These are phyloP conservation scores for Pochonia chlamydosporia DNA, from an alignment of 2,329 filamentous ascomycete genomes.

Conservation along the genomic window DNA sequence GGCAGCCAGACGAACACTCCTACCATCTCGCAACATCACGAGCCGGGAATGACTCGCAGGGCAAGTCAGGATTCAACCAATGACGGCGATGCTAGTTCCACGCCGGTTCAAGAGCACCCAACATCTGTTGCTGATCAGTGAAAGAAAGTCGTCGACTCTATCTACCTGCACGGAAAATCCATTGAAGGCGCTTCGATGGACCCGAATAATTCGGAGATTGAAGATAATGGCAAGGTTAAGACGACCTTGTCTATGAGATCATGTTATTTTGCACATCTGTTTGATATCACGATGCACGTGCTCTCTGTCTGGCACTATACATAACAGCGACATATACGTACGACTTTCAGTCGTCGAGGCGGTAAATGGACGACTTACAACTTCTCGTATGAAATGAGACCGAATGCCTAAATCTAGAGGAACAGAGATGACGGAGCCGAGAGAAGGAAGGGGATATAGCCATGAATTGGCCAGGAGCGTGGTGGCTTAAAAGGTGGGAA, in stretches of 20 bases:
- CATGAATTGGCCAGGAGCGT: not conserved
- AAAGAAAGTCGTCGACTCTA: no score
- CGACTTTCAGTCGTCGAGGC: not conserved
- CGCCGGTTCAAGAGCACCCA: constrained; percentile 30
- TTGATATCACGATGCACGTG: not conserved
- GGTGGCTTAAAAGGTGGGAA: not conserved
- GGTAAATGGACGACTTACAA: not conserved
- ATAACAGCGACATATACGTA: not conserved
- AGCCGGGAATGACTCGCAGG: constrained; percentile 38
- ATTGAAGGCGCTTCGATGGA: not conserved
- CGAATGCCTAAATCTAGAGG: not conserved
- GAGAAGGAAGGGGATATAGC: not conserved
- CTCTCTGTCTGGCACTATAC: not conserved
- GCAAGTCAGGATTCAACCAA: constrained; percentile 42
- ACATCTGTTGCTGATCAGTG: constrained; percentile 14
- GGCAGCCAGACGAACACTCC: constrained; percentile 62
- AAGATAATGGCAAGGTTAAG: not conserved
- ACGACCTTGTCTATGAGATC: not conserved
- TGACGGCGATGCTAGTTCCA: constrained; percentile 31
- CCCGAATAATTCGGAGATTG: not conserved
- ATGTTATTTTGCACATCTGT: not conserved
- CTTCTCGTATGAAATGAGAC: not conserved
- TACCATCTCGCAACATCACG: constrained; percentile 47
- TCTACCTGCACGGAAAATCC: not conserved
- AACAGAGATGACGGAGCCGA: not conserved